Evolutionary conservation across 805 yeast species (phyloP), one percentile per base, ranked within the genome.

Genomic region (Candida easanensis): DNA sequence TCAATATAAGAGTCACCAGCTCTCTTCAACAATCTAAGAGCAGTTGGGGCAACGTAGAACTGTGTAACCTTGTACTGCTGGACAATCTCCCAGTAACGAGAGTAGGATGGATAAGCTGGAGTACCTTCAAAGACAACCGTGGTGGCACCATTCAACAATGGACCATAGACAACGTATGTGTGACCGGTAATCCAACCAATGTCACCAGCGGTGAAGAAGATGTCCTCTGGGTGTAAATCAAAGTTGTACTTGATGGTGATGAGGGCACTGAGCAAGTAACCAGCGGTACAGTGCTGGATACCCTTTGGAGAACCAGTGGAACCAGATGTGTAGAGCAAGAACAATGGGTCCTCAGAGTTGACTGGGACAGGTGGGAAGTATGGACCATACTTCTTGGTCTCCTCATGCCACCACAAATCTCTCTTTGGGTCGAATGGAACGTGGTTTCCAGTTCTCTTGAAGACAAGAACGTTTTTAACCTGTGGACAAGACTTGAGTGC

Each of bases 111-210:
- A 64, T 82, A 85, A 19, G 89, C 87, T 31, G 95, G 95, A 13
- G 95, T 86, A 52, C 91, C 90, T 70, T 86, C 95, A 60, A 84
- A 86, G 27, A 86, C 84, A 35, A 86, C 76, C 17, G 93, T 80
- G 25, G 95, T 80, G 44, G 84, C 80, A 62, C 95, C 95, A 54
- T 76, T 72, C 23, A 76, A 63, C 60, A 86, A 71, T 30, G 95
- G 95, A 44, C 95, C 95, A 62, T 86, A 86, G 38, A 85, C 77
- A 16, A 80, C 89, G 57, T 86, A 86, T 10, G 93, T 76, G 67
- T 86, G 95, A 45, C 95, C 95, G 6, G 95, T 86, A 58, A 86
- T 84, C 95, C 95, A 86, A 58, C 95, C 95, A 41, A 86, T 84
- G 67, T 86, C 95, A 61, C 93, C 95, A 23, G 95, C 93, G 15